Conservation (phyloP, 306 rosid genomes). For the Carpinus fangiana region DNA sequence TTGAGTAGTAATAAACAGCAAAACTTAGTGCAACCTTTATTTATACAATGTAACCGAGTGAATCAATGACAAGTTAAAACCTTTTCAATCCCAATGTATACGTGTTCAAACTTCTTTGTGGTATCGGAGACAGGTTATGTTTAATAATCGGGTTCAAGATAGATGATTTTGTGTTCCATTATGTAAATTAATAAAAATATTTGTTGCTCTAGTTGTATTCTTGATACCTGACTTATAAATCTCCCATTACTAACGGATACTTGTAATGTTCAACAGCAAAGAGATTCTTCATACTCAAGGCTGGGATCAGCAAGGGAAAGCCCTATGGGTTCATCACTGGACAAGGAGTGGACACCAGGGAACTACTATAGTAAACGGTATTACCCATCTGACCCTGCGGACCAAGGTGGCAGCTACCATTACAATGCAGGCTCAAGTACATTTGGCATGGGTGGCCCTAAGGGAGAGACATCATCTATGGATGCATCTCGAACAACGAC, state of each 20-base stretch:
- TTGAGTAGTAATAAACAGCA: neutral
- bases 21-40: neutral
- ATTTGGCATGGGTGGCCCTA: constrained; percentile 23
- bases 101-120: too few relatives aligned
- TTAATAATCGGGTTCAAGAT: neutral
- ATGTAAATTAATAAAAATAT: neutral
- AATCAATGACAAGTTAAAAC: too few relatives aligned
- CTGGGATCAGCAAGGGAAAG: constrained; percentile 56
- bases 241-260: constrained; percentile 16
- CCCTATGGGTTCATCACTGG: constrained; percentile 46
- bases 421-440: constrained; percentile 39
- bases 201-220: neutral
- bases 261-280: constrained; percentile 37
- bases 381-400: constrained; percentile 46
- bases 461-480: constrained; percentile 37
- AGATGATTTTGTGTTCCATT: neutral
- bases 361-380: constrained; percentile 47
- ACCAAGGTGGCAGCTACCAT: constrained; percentile 46
- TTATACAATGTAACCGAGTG: too few relatives aligned
- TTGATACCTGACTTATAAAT: neutral
- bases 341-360: constrained; percentile 50
- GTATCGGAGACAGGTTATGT: too few relatives aligned
- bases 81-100: too few relatives aligned
- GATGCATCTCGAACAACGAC: constrained; percentile 84
- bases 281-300: constrained; percentile 61